phyloP scores from a whole-genome alignment of 805 yeast species.

The Tetrapisispora fleetii region DNA sequence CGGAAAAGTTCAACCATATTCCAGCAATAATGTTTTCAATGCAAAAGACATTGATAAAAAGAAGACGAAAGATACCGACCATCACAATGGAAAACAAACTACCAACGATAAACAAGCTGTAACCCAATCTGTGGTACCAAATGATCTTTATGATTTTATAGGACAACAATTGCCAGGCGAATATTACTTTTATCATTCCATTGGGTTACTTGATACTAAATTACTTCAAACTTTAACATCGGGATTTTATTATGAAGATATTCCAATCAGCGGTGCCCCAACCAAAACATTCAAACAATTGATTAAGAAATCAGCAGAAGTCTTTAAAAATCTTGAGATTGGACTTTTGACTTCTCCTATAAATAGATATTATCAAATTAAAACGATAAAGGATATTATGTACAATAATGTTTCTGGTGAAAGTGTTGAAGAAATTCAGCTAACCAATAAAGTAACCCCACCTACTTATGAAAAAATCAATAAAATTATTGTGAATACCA shows the following conservation, averaged over 20 bases:
- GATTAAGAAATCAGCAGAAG: constrained; percentile 37
- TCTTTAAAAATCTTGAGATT: constrained; percentile 48
- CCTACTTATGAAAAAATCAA: constrained; percentile 38
- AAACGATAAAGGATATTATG: constrained; percentile 43
- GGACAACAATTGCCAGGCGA: constrained; percentile 85
- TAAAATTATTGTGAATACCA: constrained; percentile 27
- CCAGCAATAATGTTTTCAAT: neutral
- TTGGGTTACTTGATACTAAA: constrained; percentile 54
- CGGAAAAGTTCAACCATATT: constrained; percentile 58
- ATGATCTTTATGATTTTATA: constrained; percentile 70
- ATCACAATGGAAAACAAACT: neutral
- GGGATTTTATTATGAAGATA: constrained; percentile 51
- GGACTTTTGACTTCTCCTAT: constrained; percentile 61
- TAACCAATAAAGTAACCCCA: constrained; percentile 47
- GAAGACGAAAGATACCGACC: neutral
- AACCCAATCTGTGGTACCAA: constrained; percentile 38
- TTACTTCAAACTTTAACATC: constrained; percentile 57
- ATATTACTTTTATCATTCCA: constrained; percentile 65
- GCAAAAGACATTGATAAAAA: constrained; percentile 26
- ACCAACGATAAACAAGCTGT: neutral
- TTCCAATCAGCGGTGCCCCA: constrained; percentile 56
- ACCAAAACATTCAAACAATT: constrained; percentile 50
- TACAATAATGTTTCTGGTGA: constrained; percentile 38
- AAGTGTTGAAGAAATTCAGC: constrained; percentile 27
- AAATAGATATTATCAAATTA: constrained; percentile 78